Percentiles rank a stretch among this genome's conserved stretches.
Evolutionary conservation across 306 rosid genomes (phyloP).

Genomic region (Elaeagnus macrophylla): DNA sequence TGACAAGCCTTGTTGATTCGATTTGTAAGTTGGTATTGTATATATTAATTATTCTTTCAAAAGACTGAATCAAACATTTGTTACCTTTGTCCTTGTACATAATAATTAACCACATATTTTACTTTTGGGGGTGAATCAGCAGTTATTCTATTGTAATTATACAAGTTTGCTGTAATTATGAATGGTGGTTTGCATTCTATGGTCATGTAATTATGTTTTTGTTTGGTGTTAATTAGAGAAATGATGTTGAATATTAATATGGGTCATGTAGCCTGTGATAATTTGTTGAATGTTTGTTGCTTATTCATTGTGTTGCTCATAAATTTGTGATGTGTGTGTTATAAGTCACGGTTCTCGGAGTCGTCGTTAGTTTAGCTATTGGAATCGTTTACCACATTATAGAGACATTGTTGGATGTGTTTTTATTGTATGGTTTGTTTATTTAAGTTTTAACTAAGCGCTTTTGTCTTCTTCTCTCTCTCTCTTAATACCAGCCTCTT

Average conservation of each 20-base stretch:
- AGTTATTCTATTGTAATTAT: conserved; percentile 2
- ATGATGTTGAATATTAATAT: neutral
- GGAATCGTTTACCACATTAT: too few relatives aligned
- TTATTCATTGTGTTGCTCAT: too few relatives aligned
- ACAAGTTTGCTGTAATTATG: neutral
- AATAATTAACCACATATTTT: conserved; percentile 16
- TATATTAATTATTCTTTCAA: conserved; percentile 42
- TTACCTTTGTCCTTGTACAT: conserved; percentile 37
- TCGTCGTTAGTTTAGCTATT: too few relatives aligned
- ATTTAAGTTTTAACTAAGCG: too few relatives aligned
- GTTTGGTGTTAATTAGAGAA: neutral
- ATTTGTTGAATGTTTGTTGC: too few relatives aligned
- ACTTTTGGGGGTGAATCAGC: conserved; percentile 3
- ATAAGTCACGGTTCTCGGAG: too few relatives aligned
- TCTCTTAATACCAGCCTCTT: too few relatives aligned
- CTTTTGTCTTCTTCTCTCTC: too few relatives aligned
- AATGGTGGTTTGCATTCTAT: neutral
- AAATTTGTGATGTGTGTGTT: too few relatives aligned
- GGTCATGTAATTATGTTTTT: neutral
- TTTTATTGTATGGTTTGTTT: too few relatives aligned
- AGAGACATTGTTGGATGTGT: too few relatives aligned
- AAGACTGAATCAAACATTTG: conserved; percentile 17
- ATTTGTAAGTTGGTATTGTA: conserved; percentile 26
- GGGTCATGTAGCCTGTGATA: too few relatives aligned
- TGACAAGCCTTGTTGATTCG: conserved; percentile 16